Evolutionary conservation across 352 stramenopile species (phyloP).

Genomic region (Thraustochytrium striatum): DNA sequence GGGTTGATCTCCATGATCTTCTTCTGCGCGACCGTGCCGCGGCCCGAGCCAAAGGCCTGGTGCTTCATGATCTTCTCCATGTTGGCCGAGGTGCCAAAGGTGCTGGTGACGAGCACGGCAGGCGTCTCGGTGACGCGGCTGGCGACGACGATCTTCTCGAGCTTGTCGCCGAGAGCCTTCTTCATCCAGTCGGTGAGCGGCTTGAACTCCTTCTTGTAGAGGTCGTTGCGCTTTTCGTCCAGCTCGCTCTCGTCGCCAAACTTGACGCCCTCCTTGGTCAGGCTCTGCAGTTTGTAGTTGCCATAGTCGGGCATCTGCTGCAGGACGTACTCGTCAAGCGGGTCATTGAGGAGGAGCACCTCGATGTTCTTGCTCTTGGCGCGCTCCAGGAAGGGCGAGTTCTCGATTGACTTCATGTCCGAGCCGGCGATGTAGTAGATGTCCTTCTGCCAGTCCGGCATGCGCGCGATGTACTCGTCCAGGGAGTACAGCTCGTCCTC

Average conservation of each 20-base stretch:
- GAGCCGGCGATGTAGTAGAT: conserved; percentile 98
- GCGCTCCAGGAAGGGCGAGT: conserved; percentile 92
- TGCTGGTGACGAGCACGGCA: conserved; percentile 89
- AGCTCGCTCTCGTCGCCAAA: conserved; percentile 96
- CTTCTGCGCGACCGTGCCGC: conserved; percentile 64
- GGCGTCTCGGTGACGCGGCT: conserved; percentile 85
- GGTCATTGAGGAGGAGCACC: conserved; percentile 96
- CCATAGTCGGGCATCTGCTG: conserved; percentile 85
- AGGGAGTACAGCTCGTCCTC: conserved; percentile 84
- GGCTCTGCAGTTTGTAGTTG: conserved; percentile 89
- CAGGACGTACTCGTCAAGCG: conserved; percentile 96
- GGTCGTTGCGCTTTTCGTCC: conserved; percentile 84
- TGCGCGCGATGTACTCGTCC: conserved; percentile 91
- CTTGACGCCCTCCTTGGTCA: conserved; percentile 97
- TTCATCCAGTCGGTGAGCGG: conserved; percentile 91
- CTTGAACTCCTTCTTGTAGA: conserved; percentile 94
- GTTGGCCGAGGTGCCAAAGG: conserved; percentile 96
- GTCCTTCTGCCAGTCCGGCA: conserved; percentile 98
- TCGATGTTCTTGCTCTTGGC: conserved; percentile 93
- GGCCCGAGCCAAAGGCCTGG: conserved; percentile 87
- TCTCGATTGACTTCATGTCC: conserved; percentile 80
- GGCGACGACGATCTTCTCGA: conserved; percentile 90
- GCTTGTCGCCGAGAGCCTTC: conserved; percentile 86
- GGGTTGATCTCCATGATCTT: conserved; percentile 98
- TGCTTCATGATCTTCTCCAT: conserved; percentile 99